These are phyloP conservation scores for Crithidia brevicula DNA, from an alignment of 208 protist species.

Conservation along the genomic window DNA sequence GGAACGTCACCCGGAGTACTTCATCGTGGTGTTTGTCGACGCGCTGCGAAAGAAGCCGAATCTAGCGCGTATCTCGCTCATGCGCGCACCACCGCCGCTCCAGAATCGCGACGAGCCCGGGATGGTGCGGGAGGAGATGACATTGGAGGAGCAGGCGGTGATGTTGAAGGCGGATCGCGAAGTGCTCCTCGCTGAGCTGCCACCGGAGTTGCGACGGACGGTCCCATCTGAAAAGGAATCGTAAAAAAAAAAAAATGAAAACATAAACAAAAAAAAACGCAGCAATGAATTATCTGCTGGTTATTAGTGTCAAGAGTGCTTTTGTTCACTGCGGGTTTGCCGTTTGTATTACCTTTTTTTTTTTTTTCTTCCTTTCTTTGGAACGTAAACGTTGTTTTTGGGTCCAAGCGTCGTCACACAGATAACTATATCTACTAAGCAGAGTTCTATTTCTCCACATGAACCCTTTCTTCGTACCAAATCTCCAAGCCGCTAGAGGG, in stretches of 20 bases:
- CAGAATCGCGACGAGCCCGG: neutral
- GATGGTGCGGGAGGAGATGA: neutral
- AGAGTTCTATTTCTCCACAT: too few species aligned
- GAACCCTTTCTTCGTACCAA: too few species aligned
- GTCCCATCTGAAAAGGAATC: neutral
- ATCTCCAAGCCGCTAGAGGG: too few species aligned
- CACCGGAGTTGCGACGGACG: slow-evolving; percentile 1
- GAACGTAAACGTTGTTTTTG: too few species aligned
- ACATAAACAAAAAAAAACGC: too few species aligned
- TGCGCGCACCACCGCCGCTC: slow-evolving; percentile 29
- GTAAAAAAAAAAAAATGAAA: neutral
- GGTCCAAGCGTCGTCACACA: too few species aligned
- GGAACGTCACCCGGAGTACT: slow-evolving; percentile 49
- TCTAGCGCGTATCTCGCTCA: slow-evolving; percentile 26
- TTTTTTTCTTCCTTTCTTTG: too few species aligned
- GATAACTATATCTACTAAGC: too few species aligned
- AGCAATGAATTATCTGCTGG: too few species aligned
- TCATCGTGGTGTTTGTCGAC: slow-evolving; percentile 46
- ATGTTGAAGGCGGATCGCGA: slow-evolving; percentile 9
- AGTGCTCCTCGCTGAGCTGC: neutral
- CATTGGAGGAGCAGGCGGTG: neutral
- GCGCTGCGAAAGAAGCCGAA: slow-evolving; percentile 9
- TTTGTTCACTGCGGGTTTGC: too few species aligned
- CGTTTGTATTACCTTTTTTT: too few species aligned
- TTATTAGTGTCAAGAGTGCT: too few species aligned